Conservation (phyloP, 1,284 basidiomycete genomes). For the Porodaedalea pini region DNA sequence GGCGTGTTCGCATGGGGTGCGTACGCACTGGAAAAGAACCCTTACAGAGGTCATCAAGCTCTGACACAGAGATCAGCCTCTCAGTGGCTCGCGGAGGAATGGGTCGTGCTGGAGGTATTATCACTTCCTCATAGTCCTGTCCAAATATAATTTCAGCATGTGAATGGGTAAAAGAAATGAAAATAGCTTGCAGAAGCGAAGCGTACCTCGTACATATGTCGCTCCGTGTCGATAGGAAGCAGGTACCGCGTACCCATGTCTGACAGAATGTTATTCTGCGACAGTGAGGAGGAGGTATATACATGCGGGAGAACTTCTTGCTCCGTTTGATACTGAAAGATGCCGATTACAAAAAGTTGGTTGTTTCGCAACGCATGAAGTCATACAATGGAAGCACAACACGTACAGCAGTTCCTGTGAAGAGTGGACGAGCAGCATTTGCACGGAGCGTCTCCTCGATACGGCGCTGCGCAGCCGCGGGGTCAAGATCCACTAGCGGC, state of each 20-base stretch:
- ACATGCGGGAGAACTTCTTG: slow-evolving; percentile 84
- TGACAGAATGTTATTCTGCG: slow-evolving; percentile 68
- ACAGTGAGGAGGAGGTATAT: slow-evolving; percentile 68
- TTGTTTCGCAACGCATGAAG: background rate
- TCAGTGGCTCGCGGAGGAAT: slow-evolving; percentile 78
- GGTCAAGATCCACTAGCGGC: slow-evolving; percentile 39
- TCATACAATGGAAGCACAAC: slow-evolving; percentile 19
- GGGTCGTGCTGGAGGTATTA: slow-evolving; percentile 80
- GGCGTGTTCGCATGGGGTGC: background rate
- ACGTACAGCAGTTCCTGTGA: slow-evolving; percentile 54
- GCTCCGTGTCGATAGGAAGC: slow-evolving; percentile 83
- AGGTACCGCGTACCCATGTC: slow-evolving; percentile 74
- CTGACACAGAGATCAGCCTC: slow-evolving; percentile 67
- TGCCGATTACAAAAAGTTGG: no score
- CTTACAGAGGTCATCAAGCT: slow-evolving; percentile 76
- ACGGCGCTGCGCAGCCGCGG: slow-evolving; percentile 56
- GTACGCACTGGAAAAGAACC: slow-evolving; percentile 83
- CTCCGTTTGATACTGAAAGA: slow-evolving; percentile 46
- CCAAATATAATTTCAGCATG: background rate
- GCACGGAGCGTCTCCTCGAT: slow-evolving; percentile 63
- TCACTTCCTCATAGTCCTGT: slow-evolving; percentile 79
- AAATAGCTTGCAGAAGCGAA: background rate
- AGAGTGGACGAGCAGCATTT: slow-evolving; percentile 69
- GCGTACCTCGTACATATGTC: slow-evolving; percentile 55
- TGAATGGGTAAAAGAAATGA: background rate